These are phyloP conservation scores for Xylaria sp. DNA, from an alignment of 2,329 filamentous ascomycete genomes.

Conservation along the genomic window DNA sequence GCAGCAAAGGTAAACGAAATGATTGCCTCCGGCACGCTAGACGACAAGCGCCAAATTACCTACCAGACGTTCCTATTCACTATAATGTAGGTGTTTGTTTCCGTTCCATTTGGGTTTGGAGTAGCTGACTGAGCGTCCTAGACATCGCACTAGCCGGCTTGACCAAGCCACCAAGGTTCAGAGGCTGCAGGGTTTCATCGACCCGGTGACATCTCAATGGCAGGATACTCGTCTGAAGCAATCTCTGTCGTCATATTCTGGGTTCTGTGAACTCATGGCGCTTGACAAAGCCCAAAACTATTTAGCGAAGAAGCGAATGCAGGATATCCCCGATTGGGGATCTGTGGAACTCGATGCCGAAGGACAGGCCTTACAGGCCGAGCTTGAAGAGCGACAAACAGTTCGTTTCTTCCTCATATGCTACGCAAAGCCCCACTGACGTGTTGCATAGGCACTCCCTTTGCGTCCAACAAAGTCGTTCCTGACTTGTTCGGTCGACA, in stretches of 20 bases:
- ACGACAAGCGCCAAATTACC: conserved; percentile 82
- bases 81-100: conserved; percentile 64
- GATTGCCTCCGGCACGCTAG: conserved; percentile 69
- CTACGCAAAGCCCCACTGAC: conserved; percentile 6
- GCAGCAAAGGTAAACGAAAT: conserved; percentile 82
- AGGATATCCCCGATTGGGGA: conserved; percentile 82
- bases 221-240: conserved; percentile 68
- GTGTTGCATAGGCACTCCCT: conserved; percentile 62
- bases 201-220: conserved; percentile 84
- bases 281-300: conserved; percentile 82
- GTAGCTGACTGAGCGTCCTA: conserved; percentile 37
- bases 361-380: conserved; percentile 75
- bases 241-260: conserved; percentile 72
- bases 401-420: conserved; percentile 41
- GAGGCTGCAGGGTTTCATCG: conserved; percentile 75
- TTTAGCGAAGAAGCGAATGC: conserved; percentile 70
- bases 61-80: conserved; percentile 92
- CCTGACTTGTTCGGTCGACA: conserved; percentile 89
- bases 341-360: conserved; percentile 74
- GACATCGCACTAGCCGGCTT: conserved; percentile 79
- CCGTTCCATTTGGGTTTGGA: not conserved
- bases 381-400: conserved; percentile 76
- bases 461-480: conserved; percentile 88
- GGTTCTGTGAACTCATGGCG: conserved; percentile 79
- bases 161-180: conserved; percentile 71